These are phyloP conservation scores for Ganoderma sp. DNA, from an alignment of 1,284 basidiomycete species.

Conservation along the genomic window DNA sequence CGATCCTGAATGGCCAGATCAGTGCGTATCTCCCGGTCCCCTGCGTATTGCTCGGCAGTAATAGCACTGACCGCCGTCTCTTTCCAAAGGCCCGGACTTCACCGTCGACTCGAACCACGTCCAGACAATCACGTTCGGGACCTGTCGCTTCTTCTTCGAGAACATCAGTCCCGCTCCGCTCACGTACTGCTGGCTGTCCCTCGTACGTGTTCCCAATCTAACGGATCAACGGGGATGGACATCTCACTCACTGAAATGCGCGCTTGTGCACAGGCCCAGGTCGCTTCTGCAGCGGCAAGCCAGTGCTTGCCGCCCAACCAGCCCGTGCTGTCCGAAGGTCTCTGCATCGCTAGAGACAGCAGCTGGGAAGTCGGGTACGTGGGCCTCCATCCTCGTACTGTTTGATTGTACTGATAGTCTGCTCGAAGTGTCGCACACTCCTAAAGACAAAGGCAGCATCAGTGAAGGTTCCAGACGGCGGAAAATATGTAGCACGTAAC, in stretches of 20 bases:
- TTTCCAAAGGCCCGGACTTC: conserved; percentile 33
- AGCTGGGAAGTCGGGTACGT: conserved; percentile 35
- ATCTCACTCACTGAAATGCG: neutral
- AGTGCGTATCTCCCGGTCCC: conserved; percentile 13
- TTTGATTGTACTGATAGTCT: neutral
- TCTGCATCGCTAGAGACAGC: conserved; percentile 27
- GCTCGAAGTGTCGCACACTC: neutral
- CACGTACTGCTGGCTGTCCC: conserved; percentile 32
- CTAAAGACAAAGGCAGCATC: neutral
- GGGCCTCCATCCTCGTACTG: neutral
- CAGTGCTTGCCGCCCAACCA: conserved; percentile 34
- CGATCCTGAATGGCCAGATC: conserved; percentile 33
- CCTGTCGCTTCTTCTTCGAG: conserved; percentile 37
- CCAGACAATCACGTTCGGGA: conserved; percentile 36
- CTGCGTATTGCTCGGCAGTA: no score
- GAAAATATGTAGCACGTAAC: neutral
- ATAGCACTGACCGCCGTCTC: neutral
- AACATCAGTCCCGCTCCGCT: conserved; percentile 29
- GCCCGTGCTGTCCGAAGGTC: conserved; percentile 33
- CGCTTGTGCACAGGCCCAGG: conserved; percentile 15
- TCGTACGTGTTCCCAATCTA: conserved; percentile 22
- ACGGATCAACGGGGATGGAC: neutral
- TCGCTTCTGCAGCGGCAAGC: conserved; percentile 28
- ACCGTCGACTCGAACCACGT: conserved; percentile 28
- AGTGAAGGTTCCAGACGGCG: neutral